Base-by-base conservation (phyloP, 208 protist genomes). In the Blastocrithidia nonstop region DNA sequence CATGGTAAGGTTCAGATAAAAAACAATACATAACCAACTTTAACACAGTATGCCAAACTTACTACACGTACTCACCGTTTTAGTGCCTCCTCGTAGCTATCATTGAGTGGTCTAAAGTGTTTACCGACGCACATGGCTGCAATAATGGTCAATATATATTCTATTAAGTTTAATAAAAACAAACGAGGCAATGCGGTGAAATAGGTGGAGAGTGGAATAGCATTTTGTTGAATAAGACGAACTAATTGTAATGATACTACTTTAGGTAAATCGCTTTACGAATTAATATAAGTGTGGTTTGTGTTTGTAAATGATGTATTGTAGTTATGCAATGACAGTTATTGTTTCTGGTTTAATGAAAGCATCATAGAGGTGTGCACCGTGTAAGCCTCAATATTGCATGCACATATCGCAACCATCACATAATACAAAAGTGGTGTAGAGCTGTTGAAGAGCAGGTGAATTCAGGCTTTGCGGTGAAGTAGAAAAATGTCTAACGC, bases 161-260 rank as follows among this genome's bases (percentile, higher is more conserved):
- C 82, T 6, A 53, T 54, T 19, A 62, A 56, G 8, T 66, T 60
- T 24, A 76, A 83, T 4, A 85, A 40, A 36, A 83, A 71, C 4
- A 91, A 57, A 13, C 52, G 51, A 1, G 62, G 67, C 36, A 73
- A 50, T 11, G 82, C 66, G 3, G 33, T 20, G 0, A 33, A 35
- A 50, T 85, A 85, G 53, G 66, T 31, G 71, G 80, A 78, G 6
- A 60, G 11, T 4, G 48, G 47, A 5, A 67, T 29, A 7, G 78
- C 57, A 4, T 61, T 46, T 50, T 61, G 66, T 35, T 77, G 53
- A 6, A 74, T 32, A 13, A 81, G 78, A 38, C 47, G 51, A 26
- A 87, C 73, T 35, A 91, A 21, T 52, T 88, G 82, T 37, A 89
- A 54, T 16, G 66, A n/a, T n/a, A n/a, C n/a, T n/a, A n/a, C n/a